phyloP scores from a whole-genome alignment of 805 yeast genomes.

The Naumovozyma dairenensis region DNA sequence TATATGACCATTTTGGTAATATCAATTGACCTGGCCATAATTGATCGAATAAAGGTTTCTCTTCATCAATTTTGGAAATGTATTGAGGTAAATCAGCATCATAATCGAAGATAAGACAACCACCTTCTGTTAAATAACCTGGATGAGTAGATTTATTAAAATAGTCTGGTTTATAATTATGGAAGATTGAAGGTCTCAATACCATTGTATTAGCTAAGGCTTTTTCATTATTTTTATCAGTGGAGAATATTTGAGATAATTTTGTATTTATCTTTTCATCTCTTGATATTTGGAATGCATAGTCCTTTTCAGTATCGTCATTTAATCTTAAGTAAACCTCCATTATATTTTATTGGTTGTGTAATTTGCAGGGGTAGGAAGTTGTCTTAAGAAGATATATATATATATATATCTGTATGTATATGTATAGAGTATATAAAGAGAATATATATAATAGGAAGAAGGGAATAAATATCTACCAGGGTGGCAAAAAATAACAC shows the following conservation, averaged over 20 bases:
- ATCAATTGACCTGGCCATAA: constrained; percentile 89
- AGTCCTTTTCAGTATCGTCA: constrained; percentile 77
- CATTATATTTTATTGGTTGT: constrained; percentile 11
- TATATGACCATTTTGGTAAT: constrained; percentile 30
- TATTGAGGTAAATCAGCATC: constrained; percentile 43
- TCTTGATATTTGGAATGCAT: constrained; percentile 67
- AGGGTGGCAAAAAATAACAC: too few relatives aligned
- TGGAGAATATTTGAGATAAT: constrained; percentile 40
- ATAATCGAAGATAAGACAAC: constrained; percentile 61
- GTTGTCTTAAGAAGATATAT: constrained; percentile 28
- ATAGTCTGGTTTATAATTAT: constrained; percentile 51
- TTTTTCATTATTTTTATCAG: neutral
- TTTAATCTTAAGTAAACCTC: constrained; percentile 66
- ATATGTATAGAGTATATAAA: too few relatives aligned
- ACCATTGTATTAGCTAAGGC: constrained; percentile 48
- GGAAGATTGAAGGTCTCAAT: constrained; percentile 72
- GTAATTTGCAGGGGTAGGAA: neutral
- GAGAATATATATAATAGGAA: too few relatives aligned
- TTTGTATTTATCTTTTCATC: constrained; percentile 52
- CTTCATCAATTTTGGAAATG: constrained; percentile 37
- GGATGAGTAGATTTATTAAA: constrained; percentile 49
- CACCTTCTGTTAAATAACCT: constrained; percentile 73
- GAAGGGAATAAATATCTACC: too few relatives aligned
- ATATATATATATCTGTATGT: too few relatives aligned
- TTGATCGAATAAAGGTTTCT: constrained; percentile 46